Percentiles rank a stretch among this genome's conserved stretches.
These are phyloP conservation scores for Patellifolia procumbens DNA, from an alignment of 179 eudicot genomes.

Conservation along the genomic window DNA sequence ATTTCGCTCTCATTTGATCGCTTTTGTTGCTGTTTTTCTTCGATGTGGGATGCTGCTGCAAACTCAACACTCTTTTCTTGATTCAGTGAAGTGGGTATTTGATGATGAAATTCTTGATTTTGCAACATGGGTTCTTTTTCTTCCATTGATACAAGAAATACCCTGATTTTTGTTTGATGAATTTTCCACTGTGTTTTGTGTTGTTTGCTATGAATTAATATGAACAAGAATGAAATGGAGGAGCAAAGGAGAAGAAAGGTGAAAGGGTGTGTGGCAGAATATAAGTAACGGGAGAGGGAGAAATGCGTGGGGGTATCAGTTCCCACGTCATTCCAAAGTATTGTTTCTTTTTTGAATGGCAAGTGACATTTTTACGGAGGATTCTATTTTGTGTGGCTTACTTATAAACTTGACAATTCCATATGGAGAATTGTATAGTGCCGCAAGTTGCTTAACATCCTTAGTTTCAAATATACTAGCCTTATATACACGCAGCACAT, in stretches of 20 bases:
- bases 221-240: background rate
- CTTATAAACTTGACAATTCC: background rate
- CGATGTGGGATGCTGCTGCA: background rate
- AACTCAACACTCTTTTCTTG: background rate
- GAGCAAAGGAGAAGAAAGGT: background rate
- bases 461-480: no score
- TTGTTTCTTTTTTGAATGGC: constrained; percentile 37
- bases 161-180: background rate
- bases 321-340: constrained; percentile 38
- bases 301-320: constrained; percentile 33
- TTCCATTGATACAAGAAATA: background rate
- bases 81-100: background rate
- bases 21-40: background rate
- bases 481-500: no score
- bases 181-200: background rate
- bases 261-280: constrained; percentile 22
- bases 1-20: background rate
- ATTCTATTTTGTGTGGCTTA: constrained; percentile 46
- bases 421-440: no score
- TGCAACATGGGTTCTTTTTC: constrained; percentile 9
- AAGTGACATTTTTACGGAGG: constrained; percentile 39
- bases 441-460: no score
- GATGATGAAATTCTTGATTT: constrained; percentile 10
- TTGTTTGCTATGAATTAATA: background rate
- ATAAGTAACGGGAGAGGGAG: background rate